Base-by-base conservation (phyloP, 768 basidiomycete species). In the Brasilioporus rufonigricans region DNA sequence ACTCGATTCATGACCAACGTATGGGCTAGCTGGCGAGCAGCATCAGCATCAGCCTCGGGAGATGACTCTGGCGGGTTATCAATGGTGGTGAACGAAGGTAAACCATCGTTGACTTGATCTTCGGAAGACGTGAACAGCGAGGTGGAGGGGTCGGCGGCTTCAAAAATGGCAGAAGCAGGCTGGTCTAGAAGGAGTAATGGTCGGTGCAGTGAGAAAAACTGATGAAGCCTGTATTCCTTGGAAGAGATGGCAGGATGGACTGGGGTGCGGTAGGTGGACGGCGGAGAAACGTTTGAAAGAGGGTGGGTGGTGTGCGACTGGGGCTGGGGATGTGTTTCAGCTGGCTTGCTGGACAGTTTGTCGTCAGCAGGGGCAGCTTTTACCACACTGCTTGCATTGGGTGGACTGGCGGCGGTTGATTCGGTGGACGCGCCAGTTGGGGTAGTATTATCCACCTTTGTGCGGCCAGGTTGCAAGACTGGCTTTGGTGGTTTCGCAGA, bases 201-300 rank as follows among this genome's bases (percentile, higher is more conserved):
- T 13, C 91, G 81, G 63, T 93, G 85, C 31, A 91, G 74, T 3
- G 91, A 82, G 73, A 93, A 93, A 72, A 93, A 93, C 50, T 89
- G 87, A 66, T 92, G 89, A 12, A 91, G 78, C 64, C 85, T 87
- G 71, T 88, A 84, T 60, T 89, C 88, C 58, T 85, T 82, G 12
- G 85, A 66, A 50, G 77, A 82, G 52, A 91, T 62, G 24, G 79
- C 61, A 1, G 85, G 86, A 59, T 89, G 86, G 12, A 73, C 52
- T 43, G 56, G 75, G 60, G 44, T 40, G 26, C 19, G 50, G 33
- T 48, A 41, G 21, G 55, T 40, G 31, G 53, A 63, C 21, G 68
- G 60, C 16, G 58, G 52, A 46, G 67, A 55, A 26, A 55, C 33
- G 18, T 55, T 44, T 5, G 65, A n/a, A 12, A 56, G 50, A 10